phyloP scores from a whole-genome alignment of 495 filamentous ascomycete genomes.

The Hypoxylon cercidicola region DNA sequence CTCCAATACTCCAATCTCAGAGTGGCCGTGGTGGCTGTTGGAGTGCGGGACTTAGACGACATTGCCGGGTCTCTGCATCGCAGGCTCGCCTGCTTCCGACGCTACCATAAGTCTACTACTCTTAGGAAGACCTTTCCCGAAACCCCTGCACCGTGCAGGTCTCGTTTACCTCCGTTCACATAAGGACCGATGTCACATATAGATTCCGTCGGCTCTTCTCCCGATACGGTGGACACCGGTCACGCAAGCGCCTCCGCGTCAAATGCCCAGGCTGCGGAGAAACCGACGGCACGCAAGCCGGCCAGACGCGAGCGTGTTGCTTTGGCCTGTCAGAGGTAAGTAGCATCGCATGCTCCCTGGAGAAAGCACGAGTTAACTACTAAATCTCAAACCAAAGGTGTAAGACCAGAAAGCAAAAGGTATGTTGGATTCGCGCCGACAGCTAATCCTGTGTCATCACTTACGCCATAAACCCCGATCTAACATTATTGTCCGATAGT shows the following conservation, averaged over 20 bases:
- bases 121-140: conserved; percentile 24
- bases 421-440: conserved; percentile 11
- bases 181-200: conserved; percentile 38
- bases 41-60: conserved; percentile 1
- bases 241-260: conserved; percentile 13
- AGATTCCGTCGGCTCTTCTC: conserved; percentile 31
- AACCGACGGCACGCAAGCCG: conserved; percentile 32
- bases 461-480: conserved; percentile 3
- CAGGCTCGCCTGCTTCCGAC: conserved; percentile 21
- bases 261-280: conserved; percentile 21
- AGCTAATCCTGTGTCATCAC: conserved; percentile 2
- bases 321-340: conserved; percentile 45
- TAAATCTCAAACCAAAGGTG: conserved; percentile 37
- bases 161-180: neutral
- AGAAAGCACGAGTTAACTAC: neutral
- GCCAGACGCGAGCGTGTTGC: conserved; percentile 46
- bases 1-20: conserved; percentile 3
- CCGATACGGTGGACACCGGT: conserved; percentile 28
- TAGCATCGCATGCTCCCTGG: neutral
- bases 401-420: conserved; percentile 49
- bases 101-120: conserved; percentile 9
- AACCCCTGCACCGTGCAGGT: conserved; percentile 16
- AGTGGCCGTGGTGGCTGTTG: conserved; percentile 1
- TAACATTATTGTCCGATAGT: conserved; percentile 35
- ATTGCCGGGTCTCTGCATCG: conserved; percentile 9